Conservation (phyloP, 805 yeast genomes). For the Ogataea nitratoaversa region DNA sequence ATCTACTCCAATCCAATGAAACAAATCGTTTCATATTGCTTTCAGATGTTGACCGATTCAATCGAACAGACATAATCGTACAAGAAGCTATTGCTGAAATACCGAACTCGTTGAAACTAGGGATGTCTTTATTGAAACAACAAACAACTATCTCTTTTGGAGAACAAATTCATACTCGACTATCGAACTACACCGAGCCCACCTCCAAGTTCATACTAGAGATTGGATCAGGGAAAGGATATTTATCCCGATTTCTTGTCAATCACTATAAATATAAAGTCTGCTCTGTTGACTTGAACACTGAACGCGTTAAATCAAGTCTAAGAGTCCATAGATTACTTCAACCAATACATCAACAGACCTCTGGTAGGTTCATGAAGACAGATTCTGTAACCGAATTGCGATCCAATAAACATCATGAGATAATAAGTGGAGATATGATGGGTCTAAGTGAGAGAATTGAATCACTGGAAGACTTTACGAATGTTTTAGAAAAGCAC, state of each 20-base stretch:
- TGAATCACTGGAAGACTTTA: slow-evolving; percentile 6
- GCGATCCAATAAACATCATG: too few species aligned
- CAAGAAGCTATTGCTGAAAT: not conserved
- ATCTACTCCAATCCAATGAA: not conserved
- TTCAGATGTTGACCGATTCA: not conserved
- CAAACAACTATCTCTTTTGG: slow-evolving; percentile 14
- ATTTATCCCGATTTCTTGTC: slow-evolving; percentile 22
- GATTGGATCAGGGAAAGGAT: slow-evolving; percentile 31
- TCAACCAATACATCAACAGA: slow-evolving; percentile 7
- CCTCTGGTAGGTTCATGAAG: slow-evolving; percentile 1
- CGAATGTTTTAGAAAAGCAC: slow-evolving; percentile 1
- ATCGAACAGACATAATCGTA: not conserved
- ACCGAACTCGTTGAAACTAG: slow-evolving; percentile 6
- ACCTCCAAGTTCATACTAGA: slow-evolving; percentile 16
- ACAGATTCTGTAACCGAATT: not conserved
- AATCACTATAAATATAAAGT: slow-evolving; percentile 12
- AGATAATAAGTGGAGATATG: slow-evolving; percentile 10
- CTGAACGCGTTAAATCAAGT: slow-evolving; percentile 17
- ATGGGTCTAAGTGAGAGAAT: slow-evolving; percentile 5
- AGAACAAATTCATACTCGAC: not conserved
- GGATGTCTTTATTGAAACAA: slow-evolving; percentile 12
- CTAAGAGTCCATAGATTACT: slow-evolving; percentile 20
- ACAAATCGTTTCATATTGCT: not conserved
- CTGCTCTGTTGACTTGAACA: slow-evolving; percentile 23
- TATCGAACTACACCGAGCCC: not conserved